Conservation (phyloP, 2,329 filamentous ascomycete genomes). For the Aureobasidium subglaciale region DNA sequence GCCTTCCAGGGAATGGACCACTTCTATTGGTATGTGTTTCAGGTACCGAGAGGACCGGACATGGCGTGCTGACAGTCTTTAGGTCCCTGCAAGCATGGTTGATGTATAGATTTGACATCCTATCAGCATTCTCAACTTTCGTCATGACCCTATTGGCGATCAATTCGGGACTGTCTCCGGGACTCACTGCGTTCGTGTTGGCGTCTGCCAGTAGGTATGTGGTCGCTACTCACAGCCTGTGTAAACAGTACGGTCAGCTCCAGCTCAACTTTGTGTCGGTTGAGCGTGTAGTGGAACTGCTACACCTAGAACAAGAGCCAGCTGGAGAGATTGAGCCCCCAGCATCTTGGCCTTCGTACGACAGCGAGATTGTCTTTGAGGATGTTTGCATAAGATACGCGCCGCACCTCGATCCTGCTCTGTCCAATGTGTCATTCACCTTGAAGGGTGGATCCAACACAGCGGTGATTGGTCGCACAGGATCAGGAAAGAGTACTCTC, state of each 20-base stretch:
- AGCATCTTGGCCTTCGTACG: constrained; percentile 66
- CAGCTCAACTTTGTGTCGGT: constrained; percentile 92
- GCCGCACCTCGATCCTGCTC: constrained; percentile 64
- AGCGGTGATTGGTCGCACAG: constrained; percentile 72
- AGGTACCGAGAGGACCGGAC: too few species aligned
- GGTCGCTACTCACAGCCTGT: constrained; percentile 62
- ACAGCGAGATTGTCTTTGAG: constrained; percentile 68
- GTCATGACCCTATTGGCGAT: constrained; percentile 67
- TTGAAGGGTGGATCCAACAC: constrained; percentile 74
- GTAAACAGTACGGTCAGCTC: constrained; percentile 71
- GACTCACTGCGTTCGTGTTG: constrained; percentile 76
- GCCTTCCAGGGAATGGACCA: constrained; percentile 92
- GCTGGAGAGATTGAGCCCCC: constrained; percentile 62
- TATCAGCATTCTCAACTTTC: constrained; percentile 69
- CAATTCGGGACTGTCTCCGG: constrained; percentile 65
- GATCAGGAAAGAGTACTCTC: constrained; percentile 76
- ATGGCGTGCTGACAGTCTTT: not conserved
- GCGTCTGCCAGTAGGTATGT: constrained; percentile 66
- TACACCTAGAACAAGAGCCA: constrained; percentile 70
- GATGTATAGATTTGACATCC: constrained; percentile 65
- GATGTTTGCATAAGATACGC: constrained; percentile 74
- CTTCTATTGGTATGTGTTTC: constrained; percentile 63
- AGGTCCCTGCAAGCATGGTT: constrained; percentile 73
- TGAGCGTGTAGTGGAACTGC: constrained; percentile 74
- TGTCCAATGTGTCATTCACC: constrained; percentile 60